A percentile compares a stretch with the other conserved stretches of the same genome.
phyloP scores from a whole-genome alignment of 139 green algal genomes.

The Gonium pectorale region DNA sequence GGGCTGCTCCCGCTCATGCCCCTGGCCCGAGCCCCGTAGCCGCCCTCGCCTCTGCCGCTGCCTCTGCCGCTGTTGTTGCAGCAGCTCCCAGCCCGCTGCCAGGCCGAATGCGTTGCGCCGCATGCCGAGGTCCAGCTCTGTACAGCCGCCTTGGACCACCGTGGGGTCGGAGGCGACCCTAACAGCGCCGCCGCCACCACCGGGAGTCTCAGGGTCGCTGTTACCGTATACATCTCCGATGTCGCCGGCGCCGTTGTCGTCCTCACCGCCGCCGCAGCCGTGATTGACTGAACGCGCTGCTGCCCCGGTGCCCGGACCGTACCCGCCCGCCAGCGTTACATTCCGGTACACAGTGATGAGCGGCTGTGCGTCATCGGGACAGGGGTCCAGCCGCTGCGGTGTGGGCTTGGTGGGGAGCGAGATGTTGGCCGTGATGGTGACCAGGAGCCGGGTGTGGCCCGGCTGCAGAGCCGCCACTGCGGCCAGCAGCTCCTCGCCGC shows the following conservation, averaged over 20 bases:
- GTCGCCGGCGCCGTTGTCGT: too few species aligned
- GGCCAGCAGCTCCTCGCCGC: not conserved
- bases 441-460: not conserved
- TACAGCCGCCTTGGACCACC: too few species aligned
- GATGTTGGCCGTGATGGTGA: not conserved
- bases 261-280: too few species aligned
- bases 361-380: not conserved
- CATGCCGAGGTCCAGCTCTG: not conserved
- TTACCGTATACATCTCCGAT: too few species aligned
- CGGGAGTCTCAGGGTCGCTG: too few species aligned
- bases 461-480: not conserved
- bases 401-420: not conserved
- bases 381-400: not conserved
- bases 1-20: too few species aligned
- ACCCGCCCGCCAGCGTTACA: not conserved
- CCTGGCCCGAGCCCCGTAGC: too few species aligned
- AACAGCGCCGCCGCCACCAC: too few species aligned
- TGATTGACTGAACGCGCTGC: not conserved
- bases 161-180: too few species aligned
- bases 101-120: not conserved
- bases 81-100: too few species aligned
- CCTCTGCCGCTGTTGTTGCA: not conserved
- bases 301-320: not conserved
- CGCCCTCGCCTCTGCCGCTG: not conserved
- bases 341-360: not conserved